Base-by-base conservation (phyloP, 805 yeast genomes). In the Tanozyma kutaoensis region DNA sequence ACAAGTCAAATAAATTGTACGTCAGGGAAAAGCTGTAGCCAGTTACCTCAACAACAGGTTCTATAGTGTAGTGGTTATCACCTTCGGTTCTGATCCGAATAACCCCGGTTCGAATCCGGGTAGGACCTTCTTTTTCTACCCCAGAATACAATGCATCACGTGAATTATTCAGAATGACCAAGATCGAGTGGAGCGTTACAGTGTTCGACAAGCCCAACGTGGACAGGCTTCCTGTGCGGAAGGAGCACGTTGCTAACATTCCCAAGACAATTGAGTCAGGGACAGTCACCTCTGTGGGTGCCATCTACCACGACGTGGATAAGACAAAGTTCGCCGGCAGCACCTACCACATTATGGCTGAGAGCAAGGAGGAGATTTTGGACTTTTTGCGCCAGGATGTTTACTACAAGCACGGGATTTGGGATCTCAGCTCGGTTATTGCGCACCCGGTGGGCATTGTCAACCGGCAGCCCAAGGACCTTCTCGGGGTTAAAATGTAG, bases 31-130 rank as follows among this genome's bases (percentile, higher is more conserved):
- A 17, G 9, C 10, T 17, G 20, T 17, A 17, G 20, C 8, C 8
- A 8, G 20, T 17, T 17, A 8, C 10, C 20, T 8, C 9, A 8
- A 17, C 9, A 17, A 17, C 8, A 17, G 20, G 9, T 54, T 52
- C 58, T 69, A 68, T 72, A 70, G 78, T 72, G 78, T 72, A 72
- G 78, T 69, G 78, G 78, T 72, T 69, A 72, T 72, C 78, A 72
- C 79, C 62, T 63, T 70, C 69, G 78, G 78, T 72, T 72, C 68
- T 72, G 79, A 72, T 72, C 79, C 79, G 69, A 53, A 61, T 72
- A 69, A 72, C 79, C 77, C 78, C 78, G 71, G 79, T 72, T 72
- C 80, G 79, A 72, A 70, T 70, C 79, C 79, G 79, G 79, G 79
- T 67, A 69, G 68, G 80, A 71, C 77, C 79, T 72, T 20, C 27